Base-by-base conservation (phyloP, 768 basidiomycete genomes). In the Boletus reticulatus region DNA sequence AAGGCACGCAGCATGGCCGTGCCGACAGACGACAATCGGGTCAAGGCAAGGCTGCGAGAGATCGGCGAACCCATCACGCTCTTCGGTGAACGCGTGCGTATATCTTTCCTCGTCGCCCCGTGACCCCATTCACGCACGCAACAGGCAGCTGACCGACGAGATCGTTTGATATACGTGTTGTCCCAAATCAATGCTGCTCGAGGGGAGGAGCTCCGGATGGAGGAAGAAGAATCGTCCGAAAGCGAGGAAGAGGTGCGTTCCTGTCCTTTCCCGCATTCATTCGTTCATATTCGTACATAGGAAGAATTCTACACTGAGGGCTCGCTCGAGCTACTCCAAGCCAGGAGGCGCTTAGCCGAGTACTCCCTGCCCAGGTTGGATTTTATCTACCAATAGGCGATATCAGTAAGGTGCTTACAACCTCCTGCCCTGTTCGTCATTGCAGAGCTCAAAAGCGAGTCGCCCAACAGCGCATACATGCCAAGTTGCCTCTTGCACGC, bases 291-390 rank as follows among this genome's bases (percentile, higher is more conserved):
- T 39, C 19, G 27, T 43, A 47, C 66, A 36, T 65, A 94, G 86
- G 88, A 92, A 69, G 97, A 99, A 68, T 99, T 98, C 77, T 98
- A 95, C 71, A 88, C 95, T 7, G 88, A 88, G 24, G 96, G 97
- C 7, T 85, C 92, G 5, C 78, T 93, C 20, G 92, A 92, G 62
- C 81, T 99, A 55, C 78, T 97, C 48, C 85, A 89, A 67, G 87
- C 94, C 37, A 83, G 97, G 60, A 80, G 89, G 70, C 83, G 79
- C 62, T 83, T 98, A 67, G 95, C 95, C 55, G 90, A 93, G 72
- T 98, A 85, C 76, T 98, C 97, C 68, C 80, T 98, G 62, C 89
- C 91, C 75, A 92, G 94, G 95, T 97, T 81, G 75, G 83, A 82
- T 83, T 84, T 83, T 77, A 76, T 71, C 78, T 81, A 72, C 74